Base-by-base conservation (phyloP, 371 early-diverging fungal species). In the Zychaea mexicana region DNA sequence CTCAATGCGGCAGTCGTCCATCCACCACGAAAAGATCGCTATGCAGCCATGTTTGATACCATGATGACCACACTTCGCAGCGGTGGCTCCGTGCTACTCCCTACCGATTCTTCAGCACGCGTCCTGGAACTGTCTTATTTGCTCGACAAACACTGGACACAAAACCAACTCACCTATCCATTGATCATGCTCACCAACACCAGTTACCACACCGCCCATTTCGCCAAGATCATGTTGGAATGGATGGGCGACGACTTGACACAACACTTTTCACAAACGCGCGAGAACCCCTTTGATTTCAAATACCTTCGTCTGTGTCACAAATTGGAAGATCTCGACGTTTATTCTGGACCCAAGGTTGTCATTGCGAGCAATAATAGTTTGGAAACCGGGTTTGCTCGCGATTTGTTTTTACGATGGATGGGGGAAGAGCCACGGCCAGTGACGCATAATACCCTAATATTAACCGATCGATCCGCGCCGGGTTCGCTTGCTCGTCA, bases 201-300 rank as follows among this genome's bases (percentile, higher is more conserved):
- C 52, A 88, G 90, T 62, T 86, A 88, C 60, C 85, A 87, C 17
- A 89, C 90, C 17, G 85, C 92, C 2, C 87, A 92, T 66, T 90
- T 88, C 68, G 96, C 97, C 1, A 92, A 92, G 62, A 88, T 89
- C 31, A 96, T 96, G 91, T 81, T 94, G 42, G 97, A 96, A 77
- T 98, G 98, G 98, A 95, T 97, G 96, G 90, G 94, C 4, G 90
- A 92, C 45, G 84, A 83, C n/a, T 74, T 96, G 22, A 86, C 88
- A 12, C 76, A 84, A 26, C 80, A 87, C 24, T 90, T 95, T 61
- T 79, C 89, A 0, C 85, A 87, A 27, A 82, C 84, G 30, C 87
- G 95, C 10, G 93, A 92, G 61, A 89, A 90, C 60, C 96, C 98
- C 0, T 96, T 95, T 67, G 95, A 96, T 65, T 91, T 96, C 79